phyloP scores from a whole-genome alignment of 345 rosid genomes.

The Acer yangbiense region DNA sequence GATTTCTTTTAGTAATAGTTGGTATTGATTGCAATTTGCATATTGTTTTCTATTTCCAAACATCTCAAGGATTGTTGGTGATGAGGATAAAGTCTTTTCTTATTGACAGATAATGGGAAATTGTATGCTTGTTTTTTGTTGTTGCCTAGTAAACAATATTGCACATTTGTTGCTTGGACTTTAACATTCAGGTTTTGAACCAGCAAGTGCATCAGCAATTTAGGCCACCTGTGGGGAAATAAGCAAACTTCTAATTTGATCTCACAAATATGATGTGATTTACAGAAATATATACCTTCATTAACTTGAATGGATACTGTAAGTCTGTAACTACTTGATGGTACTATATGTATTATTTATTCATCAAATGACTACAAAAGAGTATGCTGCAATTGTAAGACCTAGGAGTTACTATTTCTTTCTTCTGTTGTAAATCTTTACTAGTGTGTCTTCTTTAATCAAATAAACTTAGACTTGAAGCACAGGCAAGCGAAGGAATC shows the following conservation, averaged over 20 bases:
- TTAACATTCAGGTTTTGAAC: constrained; percentile 10
- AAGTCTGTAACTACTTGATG: background rate
- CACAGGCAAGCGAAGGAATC: constrained; percentile 50
- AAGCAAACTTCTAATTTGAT: background rate
- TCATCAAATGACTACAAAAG: background rate
- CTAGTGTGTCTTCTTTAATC: background rate
- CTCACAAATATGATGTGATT: constrained; percentile 5
- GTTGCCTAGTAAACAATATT: constrained; percentile 25
- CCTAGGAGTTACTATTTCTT: background rate
- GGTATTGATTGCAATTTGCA: constrained; percentile 27
- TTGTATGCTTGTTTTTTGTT: constrained; percentile 42
- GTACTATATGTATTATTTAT: background rate
- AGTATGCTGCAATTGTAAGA: background rate
- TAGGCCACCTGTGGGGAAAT: background rate
- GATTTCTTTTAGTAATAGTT: constrained; percentile 72
- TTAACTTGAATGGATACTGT: background rate
- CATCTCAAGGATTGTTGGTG: constrained; percentile 34
- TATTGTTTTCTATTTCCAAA: constrained; percentile 38
- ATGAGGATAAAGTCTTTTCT: constrained; percentile 32
- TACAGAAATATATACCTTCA: background rate
- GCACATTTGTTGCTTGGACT: constrained; percentile 3
- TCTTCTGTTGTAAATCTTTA: background rate
- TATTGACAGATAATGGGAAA: constrained; percentile 44
- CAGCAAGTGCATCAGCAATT: constrained; percentile 5
- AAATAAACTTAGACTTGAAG: constrained; percentile 33